Evolutionary conservation across 2,329 filamentous ascomycete species (phyloP).

Genomic region (Plenodomus biglobosus): DNA sequence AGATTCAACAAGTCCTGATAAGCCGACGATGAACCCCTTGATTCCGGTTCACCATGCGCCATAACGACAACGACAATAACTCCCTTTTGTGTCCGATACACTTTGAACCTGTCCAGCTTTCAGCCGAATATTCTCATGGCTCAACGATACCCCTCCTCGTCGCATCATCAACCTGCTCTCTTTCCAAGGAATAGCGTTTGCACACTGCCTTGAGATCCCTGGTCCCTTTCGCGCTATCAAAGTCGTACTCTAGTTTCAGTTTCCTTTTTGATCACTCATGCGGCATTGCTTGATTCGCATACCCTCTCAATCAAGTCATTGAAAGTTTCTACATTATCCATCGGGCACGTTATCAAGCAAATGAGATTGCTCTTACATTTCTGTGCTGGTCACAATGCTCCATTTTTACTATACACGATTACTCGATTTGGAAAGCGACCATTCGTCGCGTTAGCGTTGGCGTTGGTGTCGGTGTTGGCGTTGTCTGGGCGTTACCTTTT

Average conservation of each 20-base stretch:
- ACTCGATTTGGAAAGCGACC: background rate
- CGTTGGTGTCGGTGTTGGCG: background rate
- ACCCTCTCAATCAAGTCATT: background rate
- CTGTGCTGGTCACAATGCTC: background rate
- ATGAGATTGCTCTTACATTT: background rate
- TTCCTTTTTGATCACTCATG: too few species aligned
- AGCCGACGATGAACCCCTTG: constrained; percentile 25
- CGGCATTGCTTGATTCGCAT: background rate
- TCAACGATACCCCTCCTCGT: background rate
- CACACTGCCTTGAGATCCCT: too few species aligned
- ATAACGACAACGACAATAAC: background rate
- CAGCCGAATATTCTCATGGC: background rate
- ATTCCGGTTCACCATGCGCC: background rate
- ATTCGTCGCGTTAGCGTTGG: background rate
- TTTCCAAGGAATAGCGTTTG: too few species aligned
- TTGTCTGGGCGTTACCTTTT: background rate
- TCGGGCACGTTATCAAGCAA: background rate
- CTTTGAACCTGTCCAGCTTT: background rate
- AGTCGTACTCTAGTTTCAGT: too few species aligned
- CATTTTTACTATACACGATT: background rate
- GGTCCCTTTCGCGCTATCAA: too few species aligned
- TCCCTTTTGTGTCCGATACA: background rate
- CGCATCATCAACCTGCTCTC: background rate
- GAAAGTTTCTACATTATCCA: background rate
- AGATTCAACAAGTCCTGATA: constrained; percentile 49